Evolutionary conservation across 768 basidiomycete genomes (phyloP).

Genomic region (Panus rudis): DNA sequence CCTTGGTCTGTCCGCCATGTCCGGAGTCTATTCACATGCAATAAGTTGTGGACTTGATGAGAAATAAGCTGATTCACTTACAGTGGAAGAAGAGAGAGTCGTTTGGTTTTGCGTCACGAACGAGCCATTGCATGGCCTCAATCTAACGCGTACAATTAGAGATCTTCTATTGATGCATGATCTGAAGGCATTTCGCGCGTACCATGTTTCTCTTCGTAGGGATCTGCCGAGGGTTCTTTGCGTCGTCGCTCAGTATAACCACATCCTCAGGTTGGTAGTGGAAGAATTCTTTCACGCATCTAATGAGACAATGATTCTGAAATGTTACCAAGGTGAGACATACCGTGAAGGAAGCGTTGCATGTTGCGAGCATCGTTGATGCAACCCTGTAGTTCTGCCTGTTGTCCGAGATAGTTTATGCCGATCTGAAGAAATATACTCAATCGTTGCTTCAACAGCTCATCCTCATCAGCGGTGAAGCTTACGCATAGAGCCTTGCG

Average conservation of each 20-base stretch:
- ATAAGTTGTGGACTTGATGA: not conserved
- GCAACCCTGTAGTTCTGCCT: conserved; percentile 41
- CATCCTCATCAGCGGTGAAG: conserved; percentile 2
- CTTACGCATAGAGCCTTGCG: conserved; percentile 49
- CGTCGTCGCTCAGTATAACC: conserved; percentile 51
- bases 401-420: conserved; percentile 43
- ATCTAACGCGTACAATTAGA: conserved; percentile 22
- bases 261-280: conserved; percentile 48
- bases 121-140: conserved; percentile 53
- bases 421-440: conserved; percentile 34
- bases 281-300: conserved; percentile 28
- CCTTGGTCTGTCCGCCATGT: conserved; percentile 88
- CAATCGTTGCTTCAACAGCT: not conserved
- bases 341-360: conserved; percentile 37
- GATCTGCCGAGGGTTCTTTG: conserved; percentile 33
- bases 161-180: not conserved
- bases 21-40: conserved; percentile 66
- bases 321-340: conserved; percentile 6
- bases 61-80: conserved; percentile 12
- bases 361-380: conserved; percentile 57
- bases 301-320: not conserved
- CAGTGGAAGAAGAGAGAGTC: conserved; percentile 51
- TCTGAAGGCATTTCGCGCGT: conserved; percentile 2
- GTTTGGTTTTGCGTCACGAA: conserved; percentile 44
- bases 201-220: conserved; percentile 52